Evolutionary conservation across 352 stramenopile genomes (phyloP), one percentile per base, ranked within the genome.

Genomic region (Globisporangium canariense): DNA sequence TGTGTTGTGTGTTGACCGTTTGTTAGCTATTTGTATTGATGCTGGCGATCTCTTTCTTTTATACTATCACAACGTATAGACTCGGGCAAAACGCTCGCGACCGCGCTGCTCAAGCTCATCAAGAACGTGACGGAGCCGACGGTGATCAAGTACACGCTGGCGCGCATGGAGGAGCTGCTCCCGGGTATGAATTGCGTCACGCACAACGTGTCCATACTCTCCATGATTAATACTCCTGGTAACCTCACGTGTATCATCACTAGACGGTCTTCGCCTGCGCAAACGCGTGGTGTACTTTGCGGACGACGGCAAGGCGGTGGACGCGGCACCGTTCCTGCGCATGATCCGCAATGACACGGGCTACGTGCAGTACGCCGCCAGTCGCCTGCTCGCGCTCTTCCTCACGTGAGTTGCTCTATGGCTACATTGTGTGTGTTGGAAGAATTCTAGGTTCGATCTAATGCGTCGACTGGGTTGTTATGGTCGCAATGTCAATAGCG

Each of bases 61-160:
- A 28, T 32, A 11, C 1, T 30, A 14, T 45, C 1, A 16, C 0
- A 47, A 34, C n/a, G 18, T 56, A 50, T 70, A 84, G 86, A 91
- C 72, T 85, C 76, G 63, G 86, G 84, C 20, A 71, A 66, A 70
- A 69, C 77, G 55, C 71, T 96, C 43, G 85, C 71, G 13, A 75
- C 71, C 45, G 82, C 81, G 16, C 68, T 96, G 62, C 71, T 96
- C 45, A 96, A 96, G 69, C 64, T 96, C 40, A 73, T 96, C 41
- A 93, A 93, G 78, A 93, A 96, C 70, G 86, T 96, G 66, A 96
- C 87, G 7, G 87, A 96, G 59, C 84, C 86, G 14, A 91, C 87
- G 5, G 87, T 96, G 34, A 76, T 96, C 58, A 91, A 91, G 58
- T 96, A 96, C 69, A 87, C 85, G 59, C 77, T 96, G 38, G 87